Evolutionary conservation across 2,329 filamentous ascomycete genomes (phyloP).

Genomic region (Sporothrix phasma): DNA sequence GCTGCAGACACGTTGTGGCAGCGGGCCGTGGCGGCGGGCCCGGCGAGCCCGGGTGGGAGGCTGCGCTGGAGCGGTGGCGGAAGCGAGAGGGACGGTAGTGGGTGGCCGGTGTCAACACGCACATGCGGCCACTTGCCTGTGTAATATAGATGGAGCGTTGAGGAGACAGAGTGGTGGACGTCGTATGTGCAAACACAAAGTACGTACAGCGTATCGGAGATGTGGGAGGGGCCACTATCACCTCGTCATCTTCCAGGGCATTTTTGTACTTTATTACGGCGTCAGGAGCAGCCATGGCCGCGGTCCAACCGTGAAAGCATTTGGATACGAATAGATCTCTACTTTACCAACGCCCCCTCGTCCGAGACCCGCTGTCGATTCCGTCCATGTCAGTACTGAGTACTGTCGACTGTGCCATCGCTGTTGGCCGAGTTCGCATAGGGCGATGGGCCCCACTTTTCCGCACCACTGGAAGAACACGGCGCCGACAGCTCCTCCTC

Average conservation of each 20-base stretch:
- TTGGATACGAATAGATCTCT: slow-evolving; percentile 1
- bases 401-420: neutral
- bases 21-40: slow-evolving; percentile 29
- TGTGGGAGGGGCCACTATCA: too few species aligned
- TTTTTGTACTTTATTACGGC: neutral
- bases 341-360: neutral
- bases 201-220: too few species aligned
- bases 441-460: slow-evolving; percentile 5
- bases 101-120: neutral
- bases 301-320: neutral
- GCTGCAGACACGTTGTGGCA: slow-evolving; percentile 61
- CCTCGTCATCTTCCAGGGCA: too few species aligned
- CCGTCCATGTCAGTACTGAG: neutral
- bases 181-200: too few species aligned
- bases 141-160: neutral
- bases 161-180: neutral
- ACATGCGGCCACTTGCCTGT: neutral
- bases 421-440: neutral
- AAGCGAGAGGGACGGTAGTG: slow-evolving; percentile 4
- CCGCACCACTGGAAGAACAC: slow-evolving; percentile 17
- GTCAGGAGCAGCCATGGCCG: neutral
- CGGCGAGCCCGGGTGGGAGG: slow-evolving; percentile 50
- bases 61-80: slow-evolving; percentile 52
- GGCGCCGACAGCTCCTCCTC: slow-evolving; percentile 15
- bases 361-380: neutral